Percentiles rank a stretch among this genome's conserved stretches.
These are phyloP conservation scores for Ustilago xerochloae DNA, from an alignment of 1,284 basidiomycete species.

Conservation along the genomic window DNA sequence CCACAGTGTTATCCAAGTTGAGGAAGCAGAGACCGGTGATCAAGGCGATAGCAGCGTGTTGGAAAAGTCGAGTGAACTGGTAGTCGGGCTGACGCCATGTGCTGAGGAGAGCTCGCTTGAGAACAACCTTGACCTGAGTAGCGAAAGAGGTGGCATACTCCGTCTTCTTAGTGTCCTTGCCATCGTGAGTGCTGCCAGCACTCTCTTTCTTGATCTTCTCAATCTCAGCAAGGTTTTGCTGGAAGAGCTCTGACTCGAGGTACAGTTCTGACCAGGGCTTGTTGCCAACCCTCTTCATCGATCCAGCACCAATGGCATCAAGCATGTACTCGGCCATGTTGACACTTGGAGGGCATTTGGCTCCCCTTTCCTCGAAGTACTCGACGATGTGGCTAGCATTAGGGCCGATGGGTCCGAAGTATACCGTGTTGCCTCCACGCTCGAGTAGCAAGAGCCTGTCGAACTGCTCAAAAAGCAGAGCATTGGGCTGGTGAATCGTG, in stretches of 20 bases:
- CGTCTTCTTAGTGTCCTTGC: neutral
- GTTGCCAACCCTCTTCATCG: slow-evolving; percentile 58
- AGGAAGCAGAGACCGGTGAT: slow-evolving; percentile 44
- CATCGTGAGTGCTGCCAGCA: slow-evolving; percentile 3
- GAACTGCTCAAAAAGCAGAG: slow-evolving; percentile 46
- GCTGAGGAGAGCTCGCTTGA: slow-evolving; percentile 68
- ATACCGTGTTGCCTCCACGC: slow-evolving; percentile 45
- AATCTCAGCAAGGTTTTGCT: slow-evolving; percentile 23
- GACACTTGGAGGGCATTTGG: slow-evolving; percentile 69
- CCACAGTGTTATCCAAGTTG: slow-evolving; percentile 19
- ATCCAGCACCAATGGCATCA: slow-evolving; percentile 68
- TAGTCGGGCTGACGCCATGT: slow-evolving; percentile 75
- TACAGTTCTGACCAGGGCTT: slow-evolving; percentile 77
- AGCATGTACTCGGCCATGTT: slow-evolving; percentile 72
- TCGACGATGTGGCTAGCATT: slow-evolving; percentile 36
- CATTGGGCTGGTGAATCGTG: slow-evolving; percentile 54
- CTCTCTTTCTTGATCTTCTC: slow-evolving; percentile 32
- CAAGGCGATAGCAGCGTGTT: slow-evolving; percentile 38
- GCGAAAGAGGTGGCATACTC: slow-evolving; percentile 52
- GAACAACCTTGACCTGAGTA: slow-evolving; percentile 33
- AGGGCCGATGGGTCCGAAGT: slow-evolving; percentile 38
- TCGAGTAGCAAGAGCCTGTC: slow-evolving; percentile 41
- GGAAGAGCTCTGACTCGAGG: slow-evolving; percentile 28
- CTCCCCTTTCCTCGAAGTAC: slow-evolving; percentile 40
- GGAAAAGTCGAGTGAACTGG: slow-evolving; percentile 45